Percentiles rank a stretch among this genome's conserved stretches.
phyloP scores from a whole-genome alignment of 176 grass and related monocot genomes.

The Oryza punctata region DNA sequence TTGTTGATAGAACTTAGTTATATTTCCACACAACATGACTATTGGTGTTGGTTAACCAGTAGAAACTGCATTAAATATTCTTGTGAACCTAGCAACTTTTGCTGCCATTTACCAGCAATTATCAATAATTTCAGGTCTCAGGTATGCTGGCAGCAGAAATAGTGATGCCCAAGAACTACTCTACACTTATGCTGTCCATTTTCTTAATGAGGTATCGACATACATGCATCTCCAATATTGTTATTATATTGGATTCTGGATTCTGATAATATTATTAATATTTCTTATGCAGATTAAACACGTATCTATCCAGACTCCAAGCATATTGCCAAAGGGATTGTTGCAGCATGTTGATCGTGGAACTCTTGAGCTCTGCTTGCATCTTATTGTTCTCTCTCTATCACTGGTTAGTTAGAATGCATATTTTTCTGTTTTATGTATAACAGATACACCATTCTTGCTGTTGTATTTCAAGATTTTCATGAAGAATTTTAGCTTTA shows the following conservation, averaged over 20 bases:
- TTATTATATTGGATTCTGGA: constrained; percentile 25
- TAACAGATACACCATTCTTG: constrained; percentile 25
- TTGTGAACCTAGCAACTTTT: constrained; percentile 9
- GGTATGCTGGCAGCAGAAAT: constrained; percentile 94
- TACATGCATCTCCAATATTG: constrained; percentile 19
- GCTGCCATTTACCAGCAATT: constrained; percentile 34
- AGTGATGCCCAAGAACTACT: constrained; percentile 87
- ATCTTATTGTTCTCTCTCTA: constrained; percentile 86
- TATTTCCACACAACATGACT: constrained; percentile 6
- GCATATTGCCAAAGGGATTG: constrained; percentile 75
- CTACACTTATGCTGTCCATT: constrained; percentile 73
- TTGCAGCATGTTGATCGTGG: constrained; percentile 83
- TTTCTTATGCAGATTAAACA: constrained; percentile 74
- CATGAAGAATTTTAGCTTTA: constrained; percentile 2
- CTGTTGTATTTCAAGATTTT: background rate
- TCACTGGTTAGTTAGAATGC: constrained; percentile 66
- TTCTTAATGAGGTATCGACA: constrained; percentile 75
- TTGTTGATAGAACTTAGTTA: background rate
- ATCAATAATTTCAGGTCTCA: constrained; percentile 62
- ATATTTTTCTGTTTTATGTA: constrained; percentile 13
- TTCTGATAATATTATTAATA: constrained; percentile 16
- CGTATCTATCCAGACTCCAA: constrained; percentile 50
- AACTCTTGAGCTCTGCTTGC: constrained; percentile 85
- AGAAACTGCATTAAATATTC: constrained; percentile 20
- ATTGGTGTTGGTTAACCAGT: constrained; percentile 1